These are phyloP conservation scores for Talaromyces ruber DNA, from an alignment of 495 filamentous ascomycete genomes.

Conservation along the genomic window DNA sequence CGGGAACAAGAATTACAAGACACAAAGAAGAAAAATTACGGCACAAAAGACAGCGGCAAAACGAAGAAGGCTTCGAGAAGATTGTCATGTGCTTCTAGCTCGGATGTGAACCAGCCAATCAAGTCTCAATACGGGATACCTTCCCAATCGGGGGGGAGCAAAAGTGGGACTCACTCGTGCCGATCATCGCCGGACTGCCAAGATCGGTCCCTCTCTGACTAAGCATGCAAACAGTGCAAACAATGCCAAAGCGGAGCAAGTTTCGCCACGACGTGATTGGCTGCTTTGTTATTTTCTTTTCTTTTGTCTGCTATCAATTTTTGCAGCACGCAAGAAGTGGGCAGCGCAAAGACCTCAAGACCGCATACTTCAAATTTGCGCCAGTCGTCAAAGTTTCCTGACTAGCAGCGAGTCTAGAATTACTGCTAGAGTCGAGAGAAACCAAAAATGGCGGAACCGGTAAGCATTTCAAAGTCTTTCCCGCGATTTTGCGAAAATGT, in stretches of 20 bases:
- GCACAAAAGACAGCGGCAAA: background rate
- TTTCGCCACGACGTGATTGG: background rate
- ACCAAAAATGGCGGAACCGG: background rate
- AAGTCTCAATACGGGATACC: background rate
- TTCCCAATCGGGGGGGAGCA: background rate
- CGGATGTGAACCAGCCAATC: slow-evolving; percentile 4
- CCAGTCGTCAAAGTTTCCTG: background rate
- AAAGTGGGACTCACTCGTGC: background rate
- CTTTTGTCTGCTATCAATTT: background rate
- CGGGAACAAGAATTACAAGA: background rate
- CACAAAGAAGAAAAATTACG: background rate
- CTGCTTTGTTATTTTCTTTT: background rate
- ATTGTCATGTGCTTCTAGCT: slow-evolving; percentile 7
- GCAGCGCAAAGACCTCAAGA: background rate
- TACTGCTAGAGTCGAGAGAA: background rate
- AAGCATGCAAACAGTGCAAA: slow-evolving; percentile 7
- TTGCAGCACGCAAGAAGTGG: background rate
- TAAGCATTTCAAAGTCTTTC: background rate
- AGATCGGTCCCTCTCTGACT: background rate
- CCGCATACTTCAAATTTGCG: background rate
- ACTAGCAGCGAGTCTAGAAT: background rate
- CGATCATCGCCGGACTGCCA: background rate
- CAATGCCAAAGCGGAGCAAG: background rate
- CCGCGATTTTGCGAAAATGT: background rate
- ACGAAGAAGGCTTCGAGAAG: background rate